phyloP scores from a whole-genome alignment of 129 eudicot genomes.

The Escallonia herrerae region DNA sequence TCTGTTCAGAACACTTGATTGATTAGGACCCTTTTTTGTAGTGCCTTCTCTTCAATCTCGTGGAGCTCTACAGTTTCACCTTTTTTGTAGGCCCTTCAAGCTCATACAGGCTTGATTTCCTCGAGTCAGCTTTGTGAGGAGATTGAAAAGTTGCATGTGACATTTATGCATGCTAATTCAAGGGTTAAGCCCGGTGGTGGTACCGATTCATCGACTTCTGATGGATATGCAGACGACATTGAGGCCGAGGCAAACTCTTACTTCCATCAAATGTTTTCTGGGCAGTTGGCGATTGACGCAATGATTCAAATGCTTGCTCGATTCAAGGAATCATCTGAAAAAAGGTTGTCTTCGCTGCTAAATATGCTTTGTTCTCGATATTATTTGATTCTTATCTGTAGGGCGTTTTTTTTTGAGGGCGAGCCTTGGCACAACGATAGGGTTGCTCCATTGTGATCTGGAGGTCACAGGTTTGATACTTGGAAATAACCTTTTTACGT shows the following conservation, averaged over 20 bases:
- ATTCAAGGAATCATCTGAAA: conserved; percentile 73
- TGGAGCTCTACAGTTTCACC: conserved; percentile 2
- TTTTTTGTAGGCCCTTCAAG: conserved; percentile 58
- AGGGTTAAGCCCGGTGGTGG: conserved; percentile 42
- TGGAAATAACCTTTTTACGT: too few relatives aligned
- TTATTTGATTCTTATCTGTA: conserved; percentile 3
- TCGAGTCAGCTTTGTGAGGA: conserved; percentile 60
- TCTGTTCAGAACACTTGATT: background rate
- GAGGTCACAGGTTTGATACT: too few relatives aligned
- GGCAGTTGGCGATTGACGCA: conserved; percentile 54
- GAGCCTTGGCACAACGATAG: too few relatives aligned
- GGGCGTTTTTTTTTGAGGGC: background rate
- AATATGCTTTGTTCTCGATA: background rate
- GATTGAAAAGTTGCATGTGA: conserved; percentile 47
- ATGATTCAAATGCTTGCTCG: conserved; percentile 85
- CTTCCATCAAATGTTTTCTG: conserved; percentile 89
- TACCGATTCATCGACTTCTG: conserved; percentile 45
- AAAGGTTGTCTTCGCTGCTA: conserved; percentile 36
- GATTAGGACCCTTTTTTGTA: background rate
- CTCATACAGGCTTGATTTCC: conserved; percentile 45
- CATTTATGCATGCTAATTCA: conserved; percentile 38
- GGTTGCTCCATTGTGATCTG: too few relatives aligned
- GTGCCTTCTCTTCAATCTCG: conserved; percentile 3
- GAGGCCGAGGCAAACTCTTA: conserved; percentile 87
- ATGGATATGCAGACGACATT: conserved; percentile 64